Percentiles rank a stretch among this genome's conserved stretches.
Evolutionary conservation across 1,139 yeast species (phyloP).

Genomic region (Kodamaea alishanica): DNA sequence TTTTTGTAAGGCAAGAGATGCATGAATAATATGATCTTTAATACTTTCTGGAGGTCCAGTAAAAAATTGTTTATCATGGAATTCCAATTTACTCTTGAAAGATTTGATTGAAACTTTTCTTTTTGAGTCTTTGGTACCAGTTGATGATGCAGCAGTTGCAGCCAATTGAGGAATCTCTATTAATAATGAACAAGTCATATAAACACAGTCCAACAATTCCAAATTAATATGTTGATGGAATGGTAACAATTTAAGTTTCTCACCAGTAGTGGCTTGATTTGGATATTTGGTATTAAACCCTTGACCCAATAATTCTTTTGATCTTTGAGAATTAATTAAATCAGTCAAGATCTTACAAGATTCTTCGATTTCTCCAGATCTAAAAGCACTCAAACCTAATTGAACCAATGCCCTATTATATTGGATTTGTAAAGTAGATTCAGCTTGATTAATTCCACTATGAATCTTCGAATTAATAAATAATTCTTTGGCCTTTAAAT

Average conservation of each 20-base stretch:
- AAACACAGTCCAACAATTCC: slow-evolving; percentile 91
- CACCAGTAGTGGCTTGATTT: slow-evolving; percentile 54
- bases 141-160: slow-evolving; percentile 40
- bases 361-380: slow-evolving; percentile 81
- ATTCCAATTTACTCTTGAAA: slow-evolving; percentile 87
- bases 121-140: slow-evolving; percentile 48
- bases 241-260: slow-evolving; percentile 84
- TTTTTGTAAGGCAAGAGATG: slow-evolving; percentile 81
- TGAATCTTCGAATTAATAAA: slow-evolving; percentile 82
- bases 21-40: slow-evolving; percentile 89
- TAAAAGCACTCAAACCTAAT: slow-evolving; percentile 93
- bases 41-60: slow-evolving; percentile 98
- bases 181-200: slow-evolving; percentile 84
- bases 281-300: slow-evolving; percentile 72
- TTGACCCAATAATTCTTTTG: slow-evolving; percentile 93
- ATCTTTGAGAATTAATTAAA: slow-evolving; percentile 79
- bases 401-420: slow-evolving; percentile 96
- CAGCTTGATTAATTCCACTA: slow-evolving; percentile 77
- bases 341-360: slow-evolving; percentile 86
- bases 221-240: slow-evolving; percentile 98
- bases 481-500: slow-evolving; percentile 82
- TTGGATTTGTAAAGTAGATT: slow-evolving; percentile 80
- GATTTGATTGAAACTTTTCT: slow-evolving; percentile 74
- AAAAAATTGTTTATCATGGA: slow-evolving; percentile 91
- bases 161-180: slow-evolving; percentile 87